Evolutionary conservation across 805 yeast species (phyloP), one percentile per base, ranked within the genome.

Genomic region (Schizosaccharomyces octosporus): DNA sequence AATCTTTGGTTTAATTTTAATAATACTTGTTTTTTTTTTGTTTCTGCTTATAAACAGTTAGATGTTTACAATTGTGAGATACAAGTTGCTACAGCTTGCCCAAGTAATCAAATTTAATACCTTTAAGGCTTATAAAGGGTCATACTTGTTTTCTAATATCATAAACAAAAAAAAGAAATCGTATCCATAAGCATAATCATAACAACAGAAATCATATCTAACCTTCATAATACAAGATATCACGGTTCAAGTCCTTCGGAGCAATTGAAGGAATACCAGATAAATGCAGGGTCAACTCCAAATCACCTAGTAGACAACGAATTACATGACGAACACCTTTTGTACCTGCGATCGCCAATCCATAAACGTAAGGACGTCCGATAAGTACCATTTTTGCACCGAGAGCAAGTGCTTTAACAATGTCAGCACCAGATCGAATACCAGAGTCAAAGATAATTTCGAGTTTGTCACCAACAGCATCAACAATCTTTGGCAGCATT

Each of bases 371-470:
- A 1, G 84, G 83, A 64, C 85, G 72, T 2, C 85, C 84, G 32
- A 82, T 67, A 0, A 85, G 83, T 2, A 73, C 75, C 7, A 81
- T 81, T 45, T 75, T 78, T 15, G 85, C 85, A 6, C 85, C 86
- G 2, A 81, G 71, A 60, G 82, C 79, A 9, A 82, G 66, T 0
- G 85, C 85, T 63, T 81, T 82, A 27, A 81, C 65, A 7, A 82
- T 68, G 67, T 81, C 86, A 5, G 82, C 73, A 4, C 84, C 85
- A 67, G 83, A 74, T 63, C 84, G 73, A 29, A 82, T 74, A 29
- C 85, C 85, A 59, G 85, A 84, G 68, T 82, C 85, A 43, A 82
- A 68, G 64, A 73, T 79, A 6, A 82, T 72, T 61, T 79, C 79
- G 59, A 81, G 70, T 59, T 76, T 75, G 2, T 73, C 71, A 5